Base-by-base conservation (phyloP, 441 rosid genomes). In the Bruguiera hainesii region DNA sequence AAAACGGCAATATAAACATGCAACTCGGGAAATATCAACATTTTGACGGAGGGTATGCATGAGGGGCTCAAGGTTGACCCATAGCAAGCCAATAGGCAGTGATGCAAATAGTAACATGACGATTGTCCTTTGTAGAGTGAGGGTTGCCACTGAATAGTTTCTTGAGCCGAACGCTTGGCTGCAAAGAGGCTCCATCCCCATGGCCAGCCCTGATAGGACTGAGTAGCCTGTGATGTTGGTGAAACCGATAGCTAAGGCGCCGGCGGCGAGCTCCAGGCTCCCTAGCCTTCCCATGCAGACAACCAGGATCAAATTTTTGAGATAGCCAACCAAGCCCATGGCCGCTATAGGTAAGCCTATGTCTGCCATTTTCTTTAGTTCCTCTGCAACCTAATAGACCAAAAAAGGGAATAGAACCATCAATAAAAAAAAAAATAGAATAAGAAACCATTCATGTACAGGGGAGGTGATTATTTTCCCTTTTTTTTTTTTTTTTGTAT, bases 191-290 rank as follows among this genome's bases (percentile, higher is more conserved):
- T 93, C 98, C 96, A 93, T 90, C 35, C 98, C 97, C 71, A 75
- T 79, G 48, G 98, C 96, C 3, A 93, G 74, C 42, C 98, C 98
- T 0, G 97, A 89, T 5, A 93, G 80, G 61, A 93, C 90, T 0
- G 98, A 90, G 70, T 93, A 90, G 68, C 98, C 98, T 4, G 93
- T 90, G 66, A 93, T 89, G 81, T 93, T 93, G 48, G 93, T 85
- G 85, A 93, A 89, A 21, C 97, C 96, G 7, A 93, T 79, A 60
- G 98, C 97, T 37, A 93, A 75, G 3, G 96, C 91, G 7, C 98
- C 98, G 0, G 90, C 96, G 1, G 98, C 98, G 0, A 93, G 89
- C 78, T 93, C 97, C 0, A 90, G 87, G 57, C 89, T 87, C 35
- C 98, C 97, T 2, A 89, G 81, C 19, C 87, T 85, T 28, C 98